Conservation (phyloP, 352 stramenopile species). For the Globisporangium rhizosaccharum region DNA sequence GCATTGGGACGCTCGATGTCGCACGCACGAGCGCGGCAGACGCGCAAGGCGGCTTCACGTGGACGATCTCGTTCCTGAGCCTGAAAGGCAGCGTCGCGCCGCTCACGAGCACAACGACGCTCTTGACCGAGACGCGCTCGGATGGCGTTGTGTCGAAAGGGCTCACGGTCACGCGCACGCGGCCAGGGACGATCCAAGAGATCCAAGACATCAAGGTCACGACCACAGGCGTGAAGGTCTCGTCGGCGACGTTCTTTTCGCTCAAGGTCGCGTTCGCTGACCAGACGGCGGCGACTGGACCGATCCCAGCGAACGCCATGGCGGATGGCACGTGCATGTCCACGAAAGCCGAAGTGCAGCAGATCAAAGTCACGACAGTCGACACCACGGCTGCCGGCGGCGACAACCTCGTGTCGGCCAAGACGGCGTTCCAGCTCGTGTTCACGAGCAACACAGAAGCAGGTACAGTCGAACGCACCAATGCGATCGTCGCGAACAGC, state of each 20-base stretch:
- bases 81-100: constrained; percentile 36
- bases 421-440: constrained; percentile 82
- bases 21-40: constrained; percentile 54
- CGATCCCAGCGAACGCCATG: constrained; percentile 81
- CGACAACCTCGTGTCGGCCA: constrained; percentile 84
- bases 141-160: constrained; percentile 40
- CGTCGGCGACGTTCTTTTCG: constrained; percentile 31
- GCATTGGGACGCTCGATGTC: constrained; percentile 58
- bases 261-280: constrained; percentile 40
- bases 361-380: constrained; percentile 84
- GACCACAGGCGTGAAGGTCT: constrained; percentile 34
- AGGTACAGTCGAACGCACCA: constrained; percentile 52
- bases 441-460: constrained; percentile 74
- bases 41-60: constrained; percentile 88
- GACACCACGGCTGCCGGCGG: constrained; percentile 89
- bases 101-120: constrained; percentile 25
- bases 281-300: constrained; percentile 53
- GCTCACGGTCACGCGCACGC: constrained; percentile 37
- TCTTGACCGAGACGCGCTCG: constrained; percentile 47
- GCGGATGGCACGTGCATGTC: constrained; percentile 56
- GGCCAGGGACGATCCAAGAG: constrained; percentile 49
- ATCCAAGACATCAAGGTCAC: constrained; percentile 61
- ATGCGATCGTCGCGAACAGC: constrained; percentile 78
- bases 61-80: constrained; percentile 92
- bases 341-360: constrained; percentile 79